Evolutionary conservation across 345 rosid species (phyloP), one percentile per base, ranked within the genome.

Genomic region (Pistacia integerrima): DNA sequence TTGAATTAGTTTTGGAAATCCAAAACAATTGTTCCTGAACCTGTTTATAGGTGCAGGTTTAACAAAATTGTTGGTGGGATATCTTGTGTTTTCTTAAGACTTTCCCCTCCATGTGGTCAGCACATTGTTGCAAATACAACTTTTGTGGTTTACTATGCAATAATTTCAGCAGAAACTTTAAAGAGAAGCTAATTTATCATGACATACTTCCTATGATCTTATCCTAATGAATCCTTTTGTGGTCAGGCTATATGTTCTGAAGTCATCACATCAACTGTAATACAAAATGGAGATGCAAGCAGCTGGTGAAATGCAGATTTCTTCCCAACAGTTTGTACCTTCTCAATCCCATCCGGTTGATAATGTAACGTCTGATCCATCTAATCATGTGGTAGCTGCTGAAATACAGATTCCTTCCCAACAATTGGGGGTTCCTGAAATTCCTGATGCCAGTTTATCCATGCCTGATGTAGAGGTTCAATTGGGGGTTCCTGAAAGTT

Each of bases 181-280:
- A 35, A 13, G 51, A 3, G 17, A 44, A 63, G 36, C 52, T 65
- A 9, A 36, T 60, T 51, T 11, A 35, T 49, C 66, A 52, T 61
- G 69, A 54, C 8, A n/a, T 14, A 61, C 52, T 72, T 20, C 60
- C 22, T 30, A 30, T 30, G 33, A 30, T 30, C 33, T 0, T 69
- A 16, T 25, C 52, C 20, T 74, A 25, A 62, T 41, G 9, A 18
- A 51, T 38, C 57, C 63, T 77, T 61, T 28, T 41, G 62, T 82
- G 81, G 64, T 63, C 77, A 84, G 88, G 83, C 57, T 67, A 63
- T 69, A 67, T 78, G 64, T 67, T 73, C 72, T 73, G 81, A 62
- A 41, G 81, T 76, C 46, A 62, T 73, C n/a, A 35, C 82, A 73
- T 78, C 83, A 64, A 75, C 85, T 78, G 81, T 58, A 79, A 72